A percentile compares a stretch with the other conserved stretches of the same genome.
Conservation (phyloP, 2,329 filamentous ascomycete species). For the Aspergillus viridinutans region DNA sequence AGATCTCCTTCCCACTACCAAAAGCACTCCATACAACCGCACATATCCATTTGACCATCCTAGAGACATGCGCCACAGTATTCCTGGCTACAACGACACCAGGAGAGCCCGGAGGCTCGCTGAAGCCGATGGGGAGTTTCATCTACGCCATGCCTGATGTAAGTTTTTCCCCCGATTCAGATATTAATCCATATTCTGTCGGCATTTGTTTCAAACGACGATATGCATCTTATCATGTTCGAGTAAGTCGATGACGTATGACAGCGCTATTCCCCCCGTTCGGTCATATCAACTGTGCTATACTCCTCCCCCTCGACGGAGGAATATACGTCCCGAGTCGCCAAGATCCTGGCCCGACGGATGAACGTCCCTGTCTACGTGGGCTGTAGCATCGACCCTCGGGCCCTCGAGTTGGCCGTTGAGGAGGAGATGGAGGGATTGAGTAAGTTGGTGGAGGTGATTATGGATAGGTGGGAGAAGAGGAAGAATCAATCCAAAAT, state of each 20-base stretch:
- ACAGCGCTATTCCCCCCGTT: constrained; percentile 42
- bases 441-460: constrained; percentile 66
- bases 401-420: constrained; percentile 69
- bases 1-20: constrained; percentile 56
- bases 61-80: constrained; percentile 50
- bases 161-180: constrained; percentile 27
- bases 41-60: constrained; percentile 55
- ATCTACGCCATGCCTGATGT: constrained; percentile 93
- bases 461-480: constrained; percentile 50
- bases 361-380: constrained; percentile 78
- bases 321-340: constrained; percentile 81
- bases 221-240: not conserved
- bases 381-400: constrained; percentile 78
- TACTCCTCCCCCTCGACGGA: constrained; percentile 68
- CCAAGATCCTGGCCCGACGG: constrained; percentile 74
- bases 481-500: not conserved
- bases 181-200: not conserved
- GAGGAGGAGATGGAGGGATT: constrained; percentile 95
- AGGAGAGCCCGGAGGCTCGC: constrained; percentile 35
- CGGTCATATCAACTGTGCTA: constrained; percentile 70
- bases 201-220: not conserved
- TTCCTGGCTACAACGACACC: constrained; percentile 54
- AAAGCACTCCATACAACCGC: constrained; percentile 54
- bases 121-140: constrained; percentile 72
- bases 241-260: constrained; percentile 8